Conservation (phyloP, 2,329 filamentous ascomycete genomes). For the Aspergillus aculeatus region DNA sequence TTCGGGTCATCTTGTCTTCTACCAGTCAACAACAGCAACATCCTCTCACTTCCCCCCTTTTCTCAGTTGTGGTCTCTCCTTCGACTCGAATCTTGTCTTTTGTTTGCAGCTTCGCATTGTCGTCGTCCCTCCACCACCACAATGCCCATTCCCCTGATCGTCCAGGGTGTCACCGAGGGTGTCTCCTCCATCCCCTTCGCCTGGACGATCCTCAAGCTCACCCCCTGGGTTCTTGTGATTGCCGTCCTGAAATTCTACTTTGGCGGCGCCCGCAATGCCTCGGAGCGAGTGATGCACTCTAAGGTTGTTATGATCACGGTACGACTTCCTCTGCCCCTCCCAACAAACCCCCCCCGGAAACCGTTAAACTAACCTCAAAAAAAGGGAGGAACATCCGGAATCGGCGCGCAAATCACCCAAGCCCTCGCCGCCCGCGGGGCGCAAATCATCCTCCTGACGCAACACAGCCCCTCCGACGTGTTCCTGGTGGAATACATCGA, state of each 20-base stretch:
- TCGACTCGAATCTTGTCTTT: background rate
- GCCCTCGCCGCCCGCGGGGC: constrained; percentile 78
- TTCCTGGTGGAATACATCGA: constrained; percentile 93
- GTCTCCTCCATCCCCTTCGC: constrained; percentile 54
- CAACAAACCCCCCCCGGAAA: background rate
- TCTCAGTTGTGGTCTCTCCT: background rate
- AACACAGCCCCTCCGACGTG: constrained; percentile 74
- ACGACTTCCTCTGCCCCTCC: constrained; percentile 24
- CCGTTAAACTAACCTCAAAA: background rate
- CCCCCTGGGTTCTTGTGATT: constrained; percentile 53
- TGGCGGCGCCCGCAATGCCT: constrained; percentile 68
- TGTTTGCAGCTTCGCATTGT: background rate
- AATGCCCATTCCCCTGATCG: constrained; percentile 62
- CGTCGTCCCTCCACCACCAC: constrained; percentile 29
- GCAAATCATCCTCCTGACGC: constrained; percentile 86
- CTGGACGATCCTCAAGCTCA: constrained; percentile 52
- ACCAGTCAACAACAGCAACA: too few species aligned
- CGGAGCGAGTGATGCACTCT: constrained; percentile 84
- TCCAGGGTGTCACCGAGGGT: constrained; percentile 55
- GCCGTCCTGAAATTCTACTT: constrained; percentile 71
- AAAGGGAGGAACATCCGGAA: constrained; percentile 84
- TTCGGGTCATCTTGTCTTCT: background rate
- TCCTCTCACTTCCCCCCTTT: background rate
- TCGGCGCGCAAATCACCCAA: constrained; percentile 74
- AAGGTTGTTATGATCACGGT: constrained; percentile 92